Evolutionary conservation across 805 yeast species (phyloP).

Genomic region (Hanseniaspora clermontiae): DNA sequence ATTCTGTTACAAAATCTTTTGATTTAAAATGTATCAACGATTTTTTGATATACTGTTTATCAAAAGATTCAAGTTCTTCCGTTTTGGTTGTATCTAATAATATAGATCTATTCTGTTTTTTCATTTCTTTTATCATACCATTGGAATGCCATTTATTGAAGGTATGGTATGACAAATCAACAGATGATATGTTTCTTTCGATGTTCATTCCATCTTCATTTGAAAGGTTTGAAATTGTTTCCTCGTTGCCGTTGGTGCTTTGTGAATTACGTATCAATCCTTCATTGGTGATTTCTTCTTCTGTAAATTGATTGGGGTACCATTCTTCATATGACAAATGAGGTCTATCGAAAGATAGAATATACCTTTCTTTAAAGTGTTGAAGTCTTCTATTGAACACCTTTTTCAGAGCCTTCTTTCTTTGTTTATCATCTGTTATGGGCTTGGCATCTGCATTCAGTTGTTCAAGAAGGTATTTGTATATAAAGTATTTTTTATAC

Average conservation of each 20-base stretch:
- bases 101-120: constrained; percentile 1
- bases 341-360: constrained; percentile 24
- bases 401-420: neutral
- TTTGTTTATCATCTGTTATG: neutral
- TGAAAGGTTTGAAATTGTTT: neutral
- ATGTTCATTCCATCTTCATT: neutral
- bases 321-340: constrained; percentile 25
- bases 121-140: neutral
- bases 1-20: constrained; percentile 5
- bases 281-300: neutral
- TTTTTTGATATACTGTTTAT: constrained; percentile 1
- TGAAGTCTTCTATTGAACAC: neutral
- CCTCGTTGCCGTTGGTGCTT: neutral
- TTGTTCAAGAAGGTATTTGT: neutral
- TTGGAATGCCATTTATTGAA: constrained; percentile 4
- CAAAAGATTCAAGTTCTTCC: constrained; percentile 6
- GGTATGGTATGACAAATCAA: neutral
- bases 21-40: constrained; percentile 1
- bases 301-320: constrained; percentile 14
- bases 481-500: constrained; percentile 9
- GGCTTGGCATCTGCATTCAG: neutral
- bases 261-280: neutral
- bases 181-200: neutral
- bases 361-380: constrained; percentile 19
- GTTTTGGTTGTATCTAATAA: constrained; percentile 1